Conservation (phyloP, 169 alveolate genomes). For the Sarcocystis neurona region DNA sequence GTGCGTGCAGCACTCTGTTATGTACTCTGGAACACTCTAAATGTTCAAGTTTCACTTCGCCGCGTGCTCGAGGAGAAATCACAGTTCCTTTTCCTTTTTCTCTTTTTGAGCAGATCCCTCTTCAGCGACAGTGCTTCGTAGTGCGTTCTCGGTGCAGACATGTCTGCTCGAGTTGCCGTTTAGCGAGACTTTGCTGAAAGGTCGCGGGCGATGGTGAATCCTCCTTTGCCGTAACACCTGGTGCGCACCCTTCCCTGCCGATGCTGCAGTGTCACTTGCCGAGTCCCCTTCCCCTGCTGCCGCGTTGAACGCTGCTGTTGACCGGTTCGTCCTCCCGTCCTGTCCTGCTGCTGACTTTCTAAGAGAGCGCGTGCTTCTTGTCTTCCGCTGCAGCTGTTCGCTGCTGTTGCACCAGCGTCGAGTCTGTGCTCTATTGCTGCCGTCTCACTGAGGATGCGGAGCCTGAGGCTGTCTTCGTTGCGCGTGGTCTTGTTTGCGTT, state of each 20-base stretch:
- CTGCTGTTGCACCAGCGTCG: slow-evolving; percentile 8
- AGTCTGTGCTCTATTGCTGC: not conserved
- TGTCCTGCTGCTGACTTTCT: not conserved
- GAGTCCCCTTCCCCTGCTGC: no score
- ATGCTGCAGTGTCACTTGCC: no score
- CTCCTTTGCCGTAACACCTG: no score
- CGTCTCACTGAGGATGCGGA: not conserved
- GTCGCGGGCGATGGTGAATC: no score
- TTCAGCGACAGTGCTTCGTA: no score
- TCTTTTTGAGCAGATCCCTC: no score
- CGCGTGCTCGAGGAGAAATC: not conserved
- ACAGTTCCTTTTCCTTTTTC: not conserved
- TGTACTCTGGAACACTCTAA: not conserved
- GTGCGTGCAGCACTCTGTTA: not conserved
- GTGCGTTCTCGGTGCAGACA: no score
- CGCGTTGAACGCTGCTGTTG: no score
- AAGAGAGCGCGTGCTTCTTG: not conserved
- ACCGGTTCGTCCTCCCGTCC: not conserved
- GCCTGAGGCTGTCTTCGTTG: not conserved
- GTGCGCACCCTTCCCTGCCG: no score
- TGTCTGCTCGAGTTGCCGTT: no score
- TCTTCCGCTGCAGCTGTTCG: not conserved
- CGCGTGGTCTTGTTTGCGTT: not conserved
- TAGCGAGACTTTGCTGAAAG: no score
- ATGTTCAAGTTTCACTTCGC: not conserved